These are phyloP conservation scores for Aspergillus nanangensis DNA, from an alignment of 495 filamentous ascomycete genomes.

Conservation along the genomic window DNA sequence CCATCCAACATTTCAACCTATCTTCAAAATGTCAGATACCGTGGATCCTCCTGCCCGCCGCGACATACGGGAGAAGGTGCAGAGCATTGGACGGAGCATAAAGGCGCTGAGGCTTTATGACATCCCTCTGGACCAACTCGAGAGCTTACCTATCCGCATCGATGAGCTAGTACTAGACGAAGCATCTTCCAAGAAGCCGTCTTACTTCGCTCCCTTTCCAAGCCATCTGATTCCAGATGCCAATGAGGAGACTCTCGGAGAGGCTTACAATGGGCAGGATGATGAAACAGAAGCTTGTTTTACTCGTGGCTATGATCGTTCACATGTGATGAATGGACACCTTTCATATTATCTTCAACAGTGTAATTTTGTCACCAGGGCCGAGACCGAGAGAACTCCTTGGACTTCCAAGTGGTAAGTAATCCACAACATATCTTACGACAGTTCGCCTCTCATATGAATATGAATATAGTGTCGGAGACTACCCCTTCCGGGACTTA, in stretches of 20 bases:
- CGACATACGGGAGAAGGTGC: not conserved
- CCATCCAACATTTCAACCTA: no score
- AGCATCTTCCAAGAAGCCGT: not conserved
- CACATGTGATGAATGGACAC: not conserved
- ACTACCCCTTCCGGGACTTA: slow-evolving; percentile 6
- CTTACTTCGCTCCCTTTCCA: not conserved
- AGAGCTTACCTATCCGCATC: not conserved
- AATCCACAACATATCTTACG: not conserved
- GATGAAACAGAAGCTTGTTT: not conserved
- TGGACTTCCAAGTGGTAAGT: not conserved
- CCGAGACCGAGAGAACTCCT: no score
- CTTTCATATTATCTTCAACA: not conserved
- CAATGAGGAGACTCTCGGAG: not conserved
- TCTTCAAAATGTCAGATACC: not conserved
- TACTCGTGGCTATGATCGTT: not conserved
- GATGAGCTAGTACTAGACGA: not conserved
- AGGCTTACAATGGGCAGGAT: not conserved
- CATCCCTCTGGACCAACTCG: not conserved
- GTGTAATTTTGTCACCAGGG: no score
- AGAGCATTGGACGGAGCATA: not conserved
- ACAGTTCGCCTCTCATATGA: no score
- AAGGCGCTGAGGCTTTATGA: not conserved
- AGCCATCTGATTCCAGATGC: not conserved
- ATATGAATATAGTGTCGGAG: slow-evolving; percentile 6
- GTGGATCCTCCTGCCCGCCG: not conserved